phyloP scores from a whole-genome alignment of 805 yeast genomes.

The Yarrowia hollandica region DNA sequence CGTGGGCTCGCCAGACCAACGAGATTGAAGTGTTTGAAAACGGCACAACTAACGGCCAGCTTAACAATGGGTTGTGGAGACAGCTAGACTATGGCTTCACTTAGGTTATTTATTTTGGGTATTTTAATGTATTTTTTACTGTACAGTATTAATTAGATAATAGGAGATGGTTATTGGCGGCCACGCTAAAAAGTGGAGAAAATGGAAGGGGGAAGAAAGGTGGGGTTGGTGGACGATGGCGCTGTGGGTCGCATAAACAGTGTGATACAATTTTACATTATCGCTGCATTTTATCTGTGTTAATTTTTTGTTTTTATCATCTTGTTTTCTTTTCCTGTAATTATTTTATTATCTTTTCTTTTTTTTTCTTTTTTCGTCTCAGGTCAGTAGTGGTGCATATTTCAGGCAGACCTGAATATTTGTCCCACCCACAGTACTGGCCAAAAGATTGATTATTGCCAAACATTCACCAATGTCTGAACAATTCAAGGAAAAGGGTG shows the following conservation, averaged over 20 bases:
- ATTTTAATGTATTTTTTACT: not conserved
- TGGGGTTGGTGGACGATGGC: too few species aligned
- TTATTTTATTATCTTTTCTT: not conserved
- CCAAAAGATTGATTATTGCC: not conserved
- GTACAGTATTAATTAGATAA: too few species aligned
- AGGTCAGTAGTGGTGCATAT: too few species aligned
- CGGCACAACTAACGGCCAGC: slow-evolving; percentile 30
- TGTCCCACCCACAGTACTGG: not conserved
- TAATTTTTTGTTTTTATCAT: too few species aligned
- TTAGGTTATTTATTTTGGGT: slow-evolving; percentile 16
- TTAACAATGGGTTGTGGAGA: slow-evolving; percentile 31
- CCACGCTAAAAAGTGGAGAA: slow-evolving; percentile 7
- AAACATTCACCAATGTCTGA: slow-evolving; percentile 10
- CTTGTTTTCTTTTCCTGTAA: too few species aligned
- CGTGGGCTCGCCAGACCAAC: slow-evolving; percentile 34
- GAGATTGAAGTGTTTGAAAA: slow-evolving; percentile 28
- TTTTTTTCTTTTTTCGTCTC: too few species aligned
- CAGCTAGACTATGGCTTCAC: slow-evolving; percentile 34
- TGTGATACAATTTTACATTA: too few species aligned
- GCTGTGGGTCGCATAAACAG: too few species aligned
- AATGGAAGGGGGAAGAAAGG: not conserved
- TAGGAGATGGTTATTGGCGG: too few species aligned
- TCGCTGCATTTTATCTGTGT: too few species aligned
- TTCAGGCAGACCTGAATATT: not conserved
- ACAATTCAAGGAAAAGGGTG: slow-evolving; percentile 13